phyloP scores from a whole-genome alignment of 306 rosid species.

The Psophocarpus tetragonolobus region DNA sequence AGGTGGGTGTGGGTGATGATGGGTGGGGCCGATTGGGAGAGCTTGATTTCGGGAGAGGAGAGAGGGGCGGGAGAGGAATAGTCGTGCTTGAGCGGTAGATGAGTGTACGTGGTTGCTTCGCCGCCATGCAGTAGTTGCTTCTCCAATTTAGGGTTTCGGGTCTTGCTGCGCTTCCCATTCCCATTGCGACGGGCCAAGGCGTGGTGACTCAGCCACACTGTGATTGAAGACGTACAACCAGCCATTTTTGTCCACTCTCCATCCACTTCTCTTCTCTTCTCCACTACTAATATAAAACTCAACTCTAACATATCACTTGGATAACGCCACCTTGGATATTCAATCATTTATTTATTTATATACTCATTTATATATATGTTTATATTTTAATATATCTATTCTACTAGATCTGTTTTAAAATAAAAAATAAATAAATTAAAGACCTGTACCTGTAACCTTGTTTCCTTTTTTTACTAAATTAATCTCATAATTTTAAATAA shows the following conservation, averaged over 20 bases:
- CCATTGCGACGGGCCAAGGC: slow-evolving; percentile 53
- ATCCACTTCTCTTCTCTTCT: too few species aligned
- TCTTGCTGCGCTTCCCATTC: neutral
- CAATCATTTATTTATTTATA: too few species aligned
- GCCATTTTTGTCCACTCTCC: slow-evolving; percentile 44
- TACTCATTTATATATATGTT: too few species aligned
- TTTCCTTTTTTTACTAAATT: too few species aligned
- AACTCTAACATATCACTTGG: neutral
- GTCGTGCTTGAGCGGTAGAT: slow-evolving; percentile 84
- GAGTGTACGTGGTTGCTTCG: slow-evolving; percentile 84
- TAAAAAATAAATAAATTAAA: too few species aligned
- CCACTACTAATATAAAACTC: neutral
- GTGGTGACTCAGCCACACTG: slow-evolving; percentile 52
- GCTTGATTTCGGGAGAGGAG: slow-evolving; percentile 63
- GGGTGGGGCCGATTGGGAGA: slow-evolving; percentile 56
- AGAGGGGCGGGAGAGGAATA: slow-evolving; percentile 43
- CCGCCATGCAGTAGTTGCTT: slow-evolving; percentile 44
- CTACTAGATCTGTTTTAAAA: too few species aligned
- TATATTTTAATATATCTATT: too few species aligned
- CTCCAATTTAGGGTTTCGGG: slow-evolving; percentile 35
- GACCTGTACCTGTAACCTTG: too few species aligned
- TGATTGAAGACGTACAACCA: slow-evolving; percentile 20
- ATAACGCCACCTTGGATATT: slow-evolving; percentile 40
- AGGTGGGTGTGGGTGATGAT: slow-evolving; percentile 26
- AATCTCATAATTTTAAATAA: too few species aligned